A percentile compares a stretch with the other conserved stretches of the same genome.
Evolutionary conservation across 495 filamentous ascomycete species (phyloP).

Genomic region (Penicillium cosmopolitanum): DNA sequence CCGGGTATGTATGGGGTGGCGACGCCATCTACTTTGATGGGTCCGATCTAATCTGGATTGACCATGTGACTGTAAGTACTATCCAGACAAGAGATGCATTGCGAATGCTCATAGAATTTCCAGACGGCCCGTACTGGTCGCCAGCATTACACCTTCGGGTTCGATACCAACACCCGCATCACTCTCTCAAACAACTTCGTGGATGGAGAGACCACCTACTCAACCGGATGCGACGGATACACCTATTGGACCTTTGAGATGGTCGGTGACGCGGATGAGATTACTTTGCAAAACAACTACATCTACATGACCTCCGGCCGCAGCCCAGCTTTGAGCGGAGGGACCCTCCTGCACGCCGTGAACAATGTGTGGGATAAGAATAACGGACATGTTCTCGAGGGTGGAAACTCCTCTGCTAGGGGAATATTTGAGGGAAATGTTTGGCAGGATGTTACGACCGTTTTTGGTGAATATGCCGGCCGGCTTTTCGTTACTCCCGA

Average conservation of each 20-base stretch:
- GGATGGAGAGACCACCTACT: constrained; percentile 47
- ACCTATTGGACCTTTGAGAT: constrained; percentile 54
- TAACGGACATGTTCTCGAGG: constrained; percentile 21
- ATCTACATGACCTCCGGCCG: constrained; percentile 51
- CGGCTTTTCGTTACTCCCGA: constrained; percentile 3
- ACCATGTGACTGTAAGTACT: constrained; percentile 27
- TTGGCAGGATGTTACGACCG: constrained; percentile 3
- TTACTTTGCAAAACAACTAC: constrained; percentile 51
- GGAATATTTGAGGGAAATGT: constrained; percentile 20
- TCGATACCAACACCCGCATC: constrained; percentile 35
- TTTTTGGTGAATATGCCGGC: not conserved
- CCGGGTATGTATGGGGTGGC: constrained; percentile 32
- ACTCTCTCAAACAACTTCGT: constrained; percentile 37
- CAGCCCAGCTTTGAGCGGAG: constrained; percentile 44
- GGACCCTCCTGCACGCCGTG: constrained; percentile 40
- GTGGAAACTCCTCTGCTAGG: not conserved
- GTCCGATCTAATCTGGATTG: constrained; percentile 28
- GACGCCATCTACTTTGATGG: constrained; percentile 27
- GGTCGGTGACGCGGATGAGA: constrained; percentile 43
- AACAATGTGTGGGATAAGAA: constrained; percentile 16
- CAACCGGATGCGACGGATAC: constrained; percentile 47
- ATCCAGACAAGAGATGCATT: not conserved
- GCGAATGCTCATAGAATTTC: not conserved
- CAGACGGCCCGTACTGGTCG: constrained; percentile 50
- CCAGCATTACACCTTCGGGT: constrained; percentile 45